Evolutionary conservation across 805 yeast species (phyloP).

Genomic region (Candida xyloterini): DNA sequence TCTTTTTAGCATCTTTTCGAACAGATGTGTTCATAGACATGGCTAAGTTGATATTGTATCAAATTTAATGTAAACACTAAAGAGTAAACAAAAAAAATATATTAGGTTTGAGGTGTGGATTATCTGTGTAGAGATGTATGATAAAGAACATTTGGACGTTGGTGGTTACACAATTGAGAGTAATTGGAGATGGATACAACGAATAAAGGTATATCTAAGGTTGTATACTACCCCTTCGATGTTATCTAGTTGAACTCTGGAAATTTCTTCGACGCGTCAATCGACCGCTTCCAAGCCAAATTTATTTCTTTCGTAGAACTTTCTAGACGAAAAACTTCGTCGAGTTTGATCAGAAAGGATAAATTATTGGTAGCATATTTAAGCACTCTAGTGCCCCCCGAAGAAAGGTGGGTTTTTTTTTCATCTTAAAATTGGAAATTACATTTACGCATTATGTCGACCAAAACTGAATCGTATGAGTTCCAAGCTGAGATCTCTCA

Average conservation of each 20-base stretch:
- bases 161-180: not conserved
- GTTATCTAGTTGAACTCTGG: not conserved
- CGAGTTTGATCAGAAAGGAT: conserved; percentile 10
- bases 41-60: conserved; percentile 2
- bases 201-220: too few species aligned
- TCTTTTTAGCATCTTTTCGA: conserved; percentile 22
- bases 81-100: conserved; percentile 8
- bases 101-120: conserved; percentile 1
- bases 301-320: conserved; percentile 12
- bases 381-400: conserved; percentile 5
- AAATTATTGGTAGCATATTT: conserved; percentile 4
- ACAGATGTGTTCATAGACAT: conserved; percentile 22
- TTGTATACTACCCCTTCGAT: not conserved
- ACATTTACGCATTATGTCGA: conserved; percentile 24
- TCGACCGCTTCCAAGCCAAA: not conserved
- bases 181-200: too few species aligned
- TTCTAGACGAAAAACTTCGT: conserved; percentile 19
- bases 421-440: conserved; percentile 6
- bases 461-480: conserved; percentile 77
- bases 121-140: not conserved
- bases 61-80: conserved; percentile 9
- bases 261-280: conserved; percentile 13
- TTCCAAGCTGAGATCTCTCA: conserved; percentile 99
- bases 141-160: not conserved
- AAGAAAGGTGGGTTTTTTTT: conserved; percentile 3